A percentile compares a stretch with the other conserved stretches of the same genome.
Evolutionary conservation across 2,329 filamentous ascomycete species (phyloP).

Genomic region (Helotiales sp.): DNA sequence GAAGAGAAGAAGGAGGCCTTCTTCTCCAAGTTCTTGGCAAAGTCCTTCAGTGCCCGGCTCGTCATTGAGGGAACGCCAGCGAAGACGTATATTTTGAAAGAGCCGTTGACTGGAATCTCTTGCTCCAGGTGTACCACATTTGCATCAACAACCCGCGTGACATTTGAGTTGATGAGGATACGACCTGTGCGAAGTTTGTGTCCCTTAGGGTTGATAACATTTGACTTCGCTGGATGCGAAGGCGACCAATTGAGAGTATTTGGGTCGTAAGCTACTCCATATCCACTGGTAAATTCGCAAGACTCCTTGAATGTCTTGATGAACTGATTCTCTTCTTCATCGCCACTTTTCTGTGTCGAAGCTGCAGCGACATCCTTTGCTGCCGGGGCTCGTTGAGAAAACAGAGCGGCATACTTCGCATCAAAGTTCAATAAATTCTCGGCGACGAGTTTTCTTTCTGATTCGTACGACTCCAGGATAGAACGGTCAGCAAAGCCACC

Average conservation of each 20-base stretch:
- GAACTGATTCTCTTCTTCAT: slow-evolving; percentile 67
- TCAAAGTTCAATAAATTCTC: slow-evolving; percentile 85
- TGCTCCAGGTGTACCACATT: slow-evolving; percentile 91
- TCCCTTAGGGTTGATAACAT: slow-evolving; percentile 65
- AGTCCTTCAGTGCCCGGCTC: slow-evolving; percentile 65
- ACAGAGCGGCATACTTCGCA: slow-evolving; percentile 84
- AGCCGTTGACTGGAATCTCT: slow-evolving; percentile 83
- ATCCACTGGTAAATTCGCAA: slow-evolving; percentile 91
- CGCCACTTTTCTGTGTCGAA: slow-evolving; percentile 39
- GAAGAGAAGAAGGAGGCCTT: slow-evolving; percentile 71
- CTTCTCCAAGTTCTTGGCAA: slow-evolving; percentile 63
- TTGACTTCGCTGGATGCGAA: slow-evolving; percentile 68
- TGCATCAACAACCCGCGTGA: slow-evolving; percentile 84
- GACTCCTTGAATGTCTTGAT: slow-evolving; percentile 87
- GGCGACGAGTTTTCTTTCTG: slow-evolving; percentile 80
- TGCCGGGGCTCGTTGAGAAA: slow-evolving; percentile 75
- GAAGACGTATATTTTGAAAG: slow-evolving; percentile 84
- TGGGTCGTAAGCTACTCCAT: slow-evolving; percentile 81
- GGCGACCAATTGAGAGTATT: slow-evolving; percentile 84
- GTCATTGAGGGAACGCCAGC: slow-evolving; percentile 67
- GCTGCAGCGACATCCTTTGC: slow-evolving; percentile 72
- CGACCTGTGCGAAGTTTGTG: slow-evolving; percentile 72
- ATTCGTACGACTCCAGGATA: slow-evolving; percentile 81
- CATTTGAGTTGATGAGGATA: slow-evolving; percentile 74
- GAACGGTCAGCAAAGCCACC: slow-evolving; percentile 74